Conservation (phyloP, 2,329 filamentous ascomycete species). For the Cladobotryum protrusum region DNA sequence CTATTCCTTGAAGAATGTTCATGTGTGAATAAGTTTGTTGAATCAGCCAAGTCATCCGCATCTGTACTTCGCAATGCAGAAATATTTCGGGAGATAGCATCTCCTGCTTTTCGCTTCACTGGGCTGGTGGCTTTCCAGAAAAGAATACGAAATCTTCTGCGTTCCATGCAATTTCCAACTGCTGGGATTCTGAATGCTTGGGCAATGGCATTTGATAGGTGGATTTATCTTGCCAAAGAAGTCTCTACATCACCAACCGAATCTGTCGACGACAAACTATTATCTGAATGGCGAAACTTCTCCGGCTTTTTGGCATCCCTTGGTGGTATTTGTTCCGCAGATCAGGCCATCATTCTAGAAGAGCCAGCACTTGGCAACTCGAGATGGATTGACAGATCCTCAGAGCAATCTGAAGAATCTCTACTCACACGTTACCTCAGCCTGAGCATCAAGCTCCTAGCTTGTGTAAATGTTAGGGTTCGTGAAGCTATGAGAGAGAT, state of each 20-base stretch:
- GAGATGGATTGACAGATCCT: constrained; percentile 58
- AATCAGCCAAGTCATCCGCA: constrained; percentile 43
- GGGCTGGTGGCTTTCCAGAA: constrained; percentile 66
- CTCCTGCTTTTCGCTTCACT: constrained; percentile 59
- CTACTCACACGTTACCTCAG: constrained; percentile 55
- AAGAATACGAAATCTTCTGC: constrained; percentile 52
- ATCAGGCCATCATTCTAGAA: constrained; percentile 50
- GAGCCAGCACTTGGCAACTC: constrained; percentile 52
- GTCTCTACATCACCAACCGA: constrained; percentile 49
- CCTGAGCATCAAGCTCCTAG: constrained; percentile 58
- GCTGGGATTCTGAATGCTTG: constrained; percentile 62
- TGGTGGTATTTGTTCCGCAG: constrained; percentile 58
- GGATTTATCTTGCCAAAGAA: constrained; percentile 58
- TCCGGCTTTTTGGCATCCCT: constrained; percentile 63
- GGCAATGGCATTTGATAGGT: constrained; percentile 59
- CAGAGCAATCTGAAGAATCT: constrained; percentile 55
- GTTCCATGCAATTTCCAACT: constrained; percentile 56
- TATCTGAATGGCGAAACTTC: constrained; percentile 63
- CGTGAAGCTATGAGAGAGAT: constrained; percentile 62
- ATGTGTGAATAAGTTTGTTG: constrained; percentile 45
- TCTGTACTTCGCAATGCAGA: constrained; percentile 55
- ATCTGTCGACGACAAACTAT: constrained; percentile 46
- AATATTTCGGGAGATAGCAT: constrained; percentile 56
- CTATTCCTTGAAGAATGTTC: constrained; percentile 57
- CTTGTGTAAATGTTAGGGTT: constrained; percentile 57